Conservation (phyloP, 768 basidiomycete species). For the Rhodotorula paludigena region DNA sequence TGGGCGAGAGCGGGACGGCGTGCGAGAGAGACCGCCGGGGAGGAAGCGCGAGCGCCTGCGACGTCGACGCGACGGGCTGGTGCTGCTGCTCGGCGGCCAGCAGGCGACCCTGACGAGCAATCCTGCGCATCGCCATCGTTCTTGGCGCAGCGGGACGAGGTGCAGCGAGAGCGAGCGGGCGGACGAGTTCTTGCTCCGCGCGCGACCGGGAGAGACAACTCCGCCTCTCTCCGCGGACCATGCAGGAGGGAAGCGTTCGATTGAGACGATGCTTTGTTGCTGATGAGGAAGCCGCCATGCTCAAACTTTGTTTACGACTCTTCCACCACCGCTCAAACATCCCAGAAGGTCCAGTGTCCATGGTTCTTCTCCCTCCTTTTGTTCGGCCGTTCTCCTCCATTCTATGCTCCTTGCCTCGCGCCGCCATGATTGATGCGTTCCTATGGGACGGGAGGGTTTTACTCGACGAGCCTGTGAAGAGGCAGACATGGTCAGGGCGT, state of each 20-base stretch:
- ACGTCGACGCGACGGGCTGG: background rate
- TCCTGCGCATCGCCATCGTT: constrained; percentile 12
- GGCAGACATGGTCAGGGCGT: background rate
- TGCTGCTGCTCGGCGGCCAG: constrained; percentile 7
- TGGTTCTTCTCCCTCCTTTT: background rate
- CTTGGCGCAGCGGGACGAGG: background rate
- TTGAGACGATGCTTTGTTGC: background rate
- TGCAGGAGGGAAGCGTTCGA: too few relatives aligned
- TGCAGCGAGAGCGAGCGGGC: background rate
- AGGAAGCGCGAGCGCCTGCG: background rate
- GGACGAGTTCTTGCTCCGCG: background rate
- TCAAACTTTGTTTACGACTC: background rate
- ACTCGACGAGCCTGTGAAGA: constrained; percentile 18
- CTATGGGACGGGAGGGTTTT: background rate
- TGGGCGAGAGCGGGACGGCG: constrained; percentile 18
- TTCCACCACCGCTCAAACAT: too few relatives aligned
- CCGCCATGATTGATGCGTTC: too few relatives aligned
- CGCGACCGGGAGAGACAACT: too few relatives aligned
- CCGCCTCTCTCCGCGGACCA: too few relatives aligned
- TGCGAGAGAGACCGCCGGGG: constrained; percentile 11
- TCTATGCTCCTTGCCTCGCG: background rate
- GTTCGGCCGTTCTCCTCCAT: too few relatives aligned
- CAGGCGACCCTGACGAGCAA: constrained; percentile 15
- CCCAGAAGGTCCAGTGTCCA: too few relatives aligned
- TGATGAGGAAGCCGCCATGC: background rate